These are phyloP conservation scores for Cairneyella variabilis DNA, from an alignment of 495 filamentous ascomycete species.

Conservation along the genomic window DNA sequence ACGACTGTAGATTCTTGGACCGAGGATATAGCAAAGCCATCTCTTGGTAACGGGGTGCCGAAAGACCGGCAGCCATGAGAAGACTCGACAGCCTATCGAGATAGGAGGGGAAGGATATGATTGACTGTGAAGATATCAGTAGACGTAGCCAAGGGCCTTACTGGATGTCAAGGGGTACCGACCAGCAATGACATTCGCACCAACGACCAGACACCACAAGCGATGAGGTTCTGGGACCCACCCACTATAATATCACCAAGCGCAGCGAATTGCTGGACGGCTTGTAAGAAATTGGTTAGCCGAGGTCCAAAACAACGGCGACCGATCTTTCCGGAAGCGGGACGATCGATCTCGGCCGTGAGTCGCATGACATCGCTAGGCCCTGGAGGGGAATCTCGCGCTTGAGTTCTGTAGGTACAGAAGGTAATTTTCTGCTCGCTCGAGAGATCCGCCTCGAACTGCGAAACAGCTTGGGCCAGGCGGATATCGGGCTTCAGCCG, in stretches of 20 bases:
- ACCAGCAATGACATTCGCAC: constrained; percentile 38
- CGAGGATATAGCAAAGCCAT: constrained; percentile 37
- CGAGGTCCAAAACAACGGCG: constrained; percentile 39
- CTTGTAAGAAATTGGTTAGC: constrained; percentile 37
- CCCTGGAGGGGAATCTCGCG: constrained; percentile 25
- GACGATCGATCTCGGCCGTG: constrained; percentile 38
- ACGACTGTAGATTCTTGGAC: constrained; percentile 34
- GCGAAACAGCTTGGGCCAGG: constrained; percentile 36
- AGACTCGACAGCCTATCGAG: constrained; percentile 37
- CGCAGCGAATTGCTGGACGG: constrained; percentile 40
- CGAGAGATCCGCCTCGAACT: constrained; percentile 38
- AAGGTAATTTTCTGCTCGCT: constrained; percentile 34
- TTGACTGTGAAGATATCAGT: constrained; percentile 24
- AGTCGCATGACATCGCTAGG: constrained; percentile 37
- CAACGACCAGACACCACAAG: constrained; percentile 41
- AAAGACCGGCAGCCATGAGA: constrained; percentile 37
- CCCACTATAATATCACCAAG: constrained; percentile 41
- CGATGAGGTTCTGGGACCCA: constrained; percentile 41
- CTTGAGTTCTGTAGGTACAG: constrained; percentile 23
- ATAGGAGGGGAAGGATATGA: constrained; percentile 30
- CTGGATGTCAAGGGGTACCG: constrained; percentile 4
- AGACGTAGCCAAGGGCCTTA: constrained; percentile 10
- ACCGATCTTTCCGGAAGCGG: constrained; percentile 19
- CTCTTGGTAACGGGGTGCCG: constrained; percentile 36
- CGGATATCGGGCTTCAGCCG: constrained; percentile 36